Percentiles rank a stretch among this genome's conserved stretches.
These are phyloP conservation scores for Schizothecium vesticola DNA, from an alignment of 495 filamentous ascomycete species.

Conservation along the genomic window DNA sequence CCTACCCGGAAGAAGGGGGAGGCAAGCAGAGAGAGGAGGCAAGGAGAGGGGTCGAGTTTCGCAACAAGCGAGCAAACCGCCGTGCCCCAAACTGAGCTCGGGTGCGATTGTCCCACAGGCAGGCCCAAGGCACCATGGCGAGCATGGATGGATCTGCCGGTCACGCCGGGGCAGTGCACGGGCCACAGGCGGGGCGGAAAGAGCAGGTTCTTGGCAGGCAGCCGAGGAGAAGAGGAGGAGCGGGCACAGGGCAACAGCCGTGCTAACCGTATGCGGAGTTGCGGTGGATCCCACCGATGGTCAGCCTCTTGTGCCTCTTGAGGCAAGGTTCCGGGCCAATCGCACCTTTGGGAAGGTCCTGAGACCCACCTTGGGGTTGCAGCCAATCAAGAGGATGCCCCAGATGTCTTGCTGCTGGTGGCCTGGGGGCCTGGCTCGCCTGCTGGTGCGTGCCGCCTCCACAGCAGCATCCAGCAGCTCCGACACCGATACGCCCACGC, in stretches of 20 bases:
- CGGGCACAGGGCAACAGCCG: constrained; percentile 25
- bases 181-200: constrained; percentile 15
- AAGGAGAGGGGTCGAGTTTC: constrained; percentile 1
- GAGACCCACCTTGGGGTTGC: constrained; percentile 7
- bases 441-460: constrained; percentile 13
- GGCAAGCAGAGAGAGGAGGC: not conserved
- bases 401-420: constrained; percentile 9
- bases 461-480: constrained; percentile 22
- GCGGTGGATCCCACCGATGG: constrained; percentile 24
- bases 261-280: constrained; percentile 19
- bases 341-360: not conserved
- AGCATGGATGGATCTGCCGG: constrained; percentile 16
- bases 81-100: constrained; percentile 12
- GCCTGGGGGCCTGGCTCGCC: not conserved
- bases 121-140: not conserved
- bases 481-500: constrained; percentile 3
- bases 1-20: not conserved
- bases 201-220: constrained; percentile 10
- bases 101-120: not conserved
- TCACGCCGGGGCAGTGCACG: constrained; percentile 22
- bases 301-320: constrained; percentile 7
- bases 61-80: constrained; percentile 1
- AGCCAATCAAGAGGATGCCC: constrained; percentile 20
- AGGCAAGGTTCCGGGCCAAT: constrained; percentile 17
- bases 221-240: constrained; percentile 13